Percentiles rank a stretch among this genome's conserved stretches.
Conservation (phyloP, 2,329 filamentous ascomycete species). For the Plectosphaerella cucumerina region DNA sequence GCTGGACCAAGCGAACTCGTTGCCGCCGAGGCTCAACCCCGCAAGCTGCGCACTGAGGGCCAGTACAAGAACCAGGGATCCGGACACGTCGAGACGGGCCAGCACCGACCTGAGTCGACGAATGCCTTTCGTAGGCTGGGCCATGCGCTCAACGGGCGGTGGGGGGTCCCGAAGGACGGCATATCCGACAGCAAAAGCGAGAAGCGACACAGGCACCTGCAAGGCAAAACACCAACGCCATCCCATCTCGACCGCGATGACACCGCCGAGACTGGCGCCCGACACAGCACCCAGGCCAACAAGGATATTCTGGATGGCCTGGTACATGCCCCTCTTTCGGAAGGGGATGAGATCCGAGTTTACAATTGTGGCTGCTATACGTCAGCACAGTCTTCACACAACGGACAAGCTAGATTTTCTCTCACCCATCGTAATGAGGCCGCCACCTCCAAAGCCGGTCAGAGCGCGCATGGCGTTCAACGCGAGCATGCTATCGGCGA, state of each 20-base stretch:
- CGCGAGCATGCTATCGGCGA: constrained; percentile 52
- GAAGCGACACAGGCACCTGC: constrained; percentile 54
- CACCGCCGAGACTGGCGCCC: constrained; percentile 61
- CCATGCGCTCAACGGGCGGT: not conserved
- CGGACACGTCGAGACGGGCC: constrained; percentile 54
- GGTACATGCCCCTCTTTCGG: constrained; percentile 51
- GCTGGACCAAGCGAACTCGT: constrained; percentile 48
- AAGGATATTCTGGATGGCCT: constrained; percentile 57
- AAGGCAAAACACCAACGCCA: constrained; percentile 66
- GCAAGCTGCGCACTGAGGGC: constrained; percentile 55
- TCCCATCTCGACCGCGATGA: constrained; percentile 59
- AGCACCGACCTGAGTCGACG: constrained; percentile 32
- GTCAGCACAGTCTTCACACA: not conserved
- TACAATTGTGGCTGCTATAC: constrained; percentile 37
- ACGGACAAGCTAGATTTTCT: too few relatives aligned
- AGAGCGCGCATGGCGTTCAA: constrained; percentile 9
- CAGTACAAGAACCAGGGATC: constrained; percentile 51
- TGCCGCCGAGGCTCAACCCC: constrained; percentile 52
- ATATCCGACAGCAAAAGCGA: constrained; percentile 50
- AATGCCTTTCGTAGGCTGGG: constrained; percentile 8
- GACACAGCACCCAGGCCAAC: constrained; percentile 59
- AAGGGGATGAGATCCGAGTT: constrained; percentile 63
- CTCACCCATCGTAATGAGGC: constrained; percentile 61
- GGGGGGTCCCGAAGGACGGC: constrained; percentile 45
- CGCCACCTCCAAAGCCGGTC: not conserved